Base-by-base conservation (phyloP, 345 rosid genomes). In the Viola odorata region DNA sequence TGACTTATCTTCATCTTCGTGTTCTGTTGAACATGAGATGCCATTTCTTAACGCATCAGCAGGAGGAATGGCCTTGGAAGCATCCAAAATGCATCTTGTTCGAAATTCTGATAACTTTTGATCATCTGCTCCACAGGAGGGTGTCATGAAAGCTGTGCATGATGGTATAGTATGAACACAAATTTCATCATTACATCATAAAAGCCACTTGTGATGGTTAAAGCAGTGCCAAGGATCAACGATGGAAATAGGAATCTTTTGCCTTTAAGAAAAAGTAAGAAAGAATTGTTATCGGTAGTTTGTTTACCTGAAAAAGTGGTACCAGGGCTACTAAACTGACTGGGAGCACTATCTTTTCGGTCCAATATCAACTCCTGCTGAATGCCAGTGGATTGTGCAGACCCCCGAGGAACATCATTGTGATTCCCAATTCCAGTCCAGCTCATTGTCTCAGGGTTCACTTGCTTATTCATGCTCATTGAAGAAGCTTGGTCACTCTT, bases 1-100 rank as follows among this genome's bases (percentile, higher is more conserved):
- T 44, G 77, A 74, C 61, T 60, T 80, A 63, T 73, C 89, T 67
- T 81, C 91, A 66, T 73, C 84, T 12, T 74, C 86, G 66, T 82
- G 82, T 56, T 78, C 87, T 71, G 76, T 55, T 15, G 76, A 54
- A 68, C 67, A 60, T 65, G 41, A 61, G 55, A 69, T 14, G 41
- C 48, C 78, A 76, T 60, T 73, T 64, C 69, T 71, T 39, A 58
- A 23, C 9, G 40, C 41, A 55, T 71, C 47, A 48, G 61, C 71
- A 77, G 57, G 60, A 17, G 56, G 49, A 61, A 60, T 42, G 47
- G 40, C 41, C 55, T 67, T 57, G 63, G 17, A 55, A 32, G 57
- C 23, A 53, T 52, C 58, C 55, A 60, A 48, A 69, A 63, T 13
- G 8, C 50, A 69, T 53, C 60, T 61, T 37, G 57, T 44, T 61